A percentile compares a stretch with the other conserved stretches of the same genome.
Conservation (phyloP, 495 filamentous ascomycete genomes). For the Daldinia decipiens region DNA sequence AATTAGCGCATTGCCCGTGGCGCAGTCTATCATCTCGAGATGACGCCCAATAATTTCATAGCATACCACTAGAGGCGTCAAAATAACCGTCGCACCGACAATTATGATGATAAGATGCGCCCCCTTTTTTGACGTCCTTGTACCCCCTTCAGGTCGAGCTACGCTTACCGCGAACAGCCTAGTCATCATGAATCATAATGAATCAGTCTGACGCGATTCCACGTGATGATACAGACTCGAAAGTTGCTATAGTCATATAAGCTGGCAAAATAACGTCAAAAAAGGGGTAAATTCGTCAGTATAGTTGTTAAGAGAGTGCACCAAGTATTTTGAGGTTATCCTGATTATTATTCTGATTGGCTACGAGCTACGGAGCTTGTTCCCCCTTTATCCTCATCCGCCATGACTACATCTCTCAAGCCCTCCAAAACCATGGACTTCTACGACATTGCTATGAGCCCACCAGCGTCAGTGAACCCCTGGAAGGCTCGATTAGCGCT, state of each 20-base stretch:
- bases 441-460: constrained; percentile 66
- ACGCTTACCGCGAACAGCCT: background rate
- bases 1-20: background rate
- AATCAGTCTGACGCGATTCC: background rate
- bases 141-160: background rate
- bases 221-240: background rate
- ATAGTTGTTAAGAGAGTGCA: background rate
- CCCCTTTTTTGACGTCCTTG: too few relatives aligned
- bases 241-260: constrained; percentile 3
- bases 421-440: constrained; percentile 41
- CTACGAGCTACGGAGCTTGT: background rate
- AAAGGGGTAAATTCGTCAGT: background rate
- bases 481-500: constrained; percentile 69
- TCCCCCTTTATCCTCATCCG: background rate
- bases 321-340: background rate
- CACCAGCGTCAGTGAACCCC: constrained; percentile 63
- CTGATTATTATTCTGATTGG: background rate
- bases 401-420: background rate
- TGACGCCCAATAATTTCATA: too few relatives aligned
- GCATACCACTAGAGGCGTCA: background rate
- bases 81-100: background rate
- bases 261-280: background rate
- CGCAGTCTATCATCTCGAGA: too few relatives aligned
- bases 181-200: constrained; percentile 8
- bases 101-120: background rate